Conservation (phyloP, 202 grass and related monocot species). For the Cymbopogon flexuosus region DNA sequence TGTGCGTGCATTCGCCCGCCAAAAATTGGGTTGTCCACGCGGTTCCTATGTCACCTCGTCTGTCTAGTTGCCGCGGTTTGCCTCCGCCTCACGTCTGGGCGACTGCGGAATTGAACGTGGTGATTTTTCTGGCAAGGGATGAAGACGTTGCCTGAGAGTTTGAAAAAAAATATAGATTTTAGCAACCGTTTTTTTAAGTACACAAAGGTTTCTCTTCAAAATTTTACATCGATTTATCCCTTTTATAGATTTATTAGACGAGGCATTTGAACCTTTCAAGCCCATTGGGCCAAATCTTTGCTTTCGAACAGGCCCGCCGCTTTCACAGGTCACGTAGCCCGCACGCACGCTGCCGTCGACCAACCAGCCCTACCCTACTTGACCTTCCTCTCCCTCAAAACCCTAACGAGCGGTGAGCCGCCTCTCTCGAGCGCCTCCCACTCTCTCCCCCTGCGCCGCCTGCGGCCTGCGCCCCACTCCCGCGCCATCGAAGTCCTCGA, state of each 20-base stretch:
- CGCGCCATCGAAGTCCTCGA: neutral
- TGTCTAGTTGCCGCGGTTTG: too few relatives aligned
- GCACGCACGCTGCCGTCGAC: slow-evolving; percentile 3
- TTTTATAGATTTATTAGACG: neutral
- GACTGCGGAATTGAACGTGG: too few relatives aligned
- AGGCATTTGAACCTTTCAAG: neutral
- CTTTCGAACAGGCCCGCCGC: neutral
- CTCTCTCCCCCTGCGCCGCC: neutral
- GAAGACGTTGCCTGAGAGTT: too few relatives aligned
- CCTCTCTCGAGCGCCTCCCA: slow-evolving; percentile 28
- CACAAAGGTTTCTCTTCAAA: too few relatives aligned
- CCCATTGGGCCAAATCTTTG: neutral
- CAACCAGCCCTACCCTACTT: slow-evolving; percentile 15
- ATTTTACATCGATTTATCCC: neutral
- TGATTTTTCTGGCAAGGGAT: too few relatives aligned
- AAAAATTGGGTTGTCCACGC: too few relatives aligned
- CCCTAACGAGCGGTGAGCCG: slow-evolving; percentile 48
- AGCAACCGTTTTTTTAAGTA: too few relatives aligned
- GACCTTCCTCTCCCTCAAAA: slow-evolving; percentile 38
- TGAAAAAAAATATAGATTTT: too few relatives aligned
- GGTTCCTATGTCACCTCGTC: too few relatives aligned
- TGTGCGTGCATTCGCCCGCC: too few relatives aligned
- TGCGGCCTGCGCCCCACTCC: neutral
- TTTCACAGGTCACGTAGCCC: slow-evolving; percentile 27
- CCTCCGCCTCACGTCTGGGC: too few relatives aligned